Evolutionary conservation across 129 eudicot species (phyloP), one percentile per base, ranked within the genome.

Genomic region (Flaveria bidentis): DNA sequence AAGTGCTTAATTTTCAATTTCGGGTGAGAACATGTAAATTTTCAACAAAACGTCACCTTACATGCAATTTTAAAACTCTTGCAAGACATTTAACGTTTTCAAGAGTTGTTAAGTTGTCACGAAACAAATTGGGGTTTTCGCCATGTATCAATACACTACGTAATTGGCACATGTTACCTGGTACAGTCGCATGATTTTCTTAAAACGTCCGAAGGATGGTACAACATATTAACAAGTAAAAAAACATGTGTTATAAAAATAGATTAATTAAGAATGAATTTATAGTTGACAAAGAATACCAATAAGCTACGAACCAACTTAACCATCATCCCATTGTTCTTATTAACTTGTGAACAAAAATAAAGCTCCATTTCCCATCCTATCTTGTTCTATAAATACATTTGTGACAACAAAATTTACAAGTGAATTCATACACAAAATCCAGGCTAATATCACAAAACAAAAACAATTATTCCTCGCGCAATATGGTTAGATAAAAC

Each of bases 401-500:
- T 70, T 50, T 75, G 47, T 15, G 79, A 74, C 86, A 79, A 70
- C 80, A 72, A 51, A 74, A 58, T 78, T 51, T 82, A 85, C 86
- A 82, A 9, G 68, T 56, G 45, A 49, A 63, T 44, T 73, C 58
- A 46, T 64, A 65, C 83, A 80, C 77, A 11, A 71, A 72, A 61
- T 39, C 61, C 50, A 13, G 61, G 44, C 51, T 72, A 39, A 36
- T 23, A 2, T 15, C 75, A 60, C 9, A 13, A n/a, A 49, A 20
- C 6, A 39, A 55, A 50, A 44, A 30, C 15, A 5, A 58, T 86
- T 83, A 91, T 66, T 86, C 90, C 56, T 85, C 79, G 25, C 85
- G 84, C 82, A 87, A 82, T 62, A 89, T 89, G 16, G 90, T 91
- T 46, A 94, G 56, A 57, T 84, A 88, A 69, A 84, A 88, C 11